These are phyloP conservation scores for Ceratobasidium sp. DNA, from an alignment of 1,284 basidiomycete species.

Conservation along the genomic window DNA sequence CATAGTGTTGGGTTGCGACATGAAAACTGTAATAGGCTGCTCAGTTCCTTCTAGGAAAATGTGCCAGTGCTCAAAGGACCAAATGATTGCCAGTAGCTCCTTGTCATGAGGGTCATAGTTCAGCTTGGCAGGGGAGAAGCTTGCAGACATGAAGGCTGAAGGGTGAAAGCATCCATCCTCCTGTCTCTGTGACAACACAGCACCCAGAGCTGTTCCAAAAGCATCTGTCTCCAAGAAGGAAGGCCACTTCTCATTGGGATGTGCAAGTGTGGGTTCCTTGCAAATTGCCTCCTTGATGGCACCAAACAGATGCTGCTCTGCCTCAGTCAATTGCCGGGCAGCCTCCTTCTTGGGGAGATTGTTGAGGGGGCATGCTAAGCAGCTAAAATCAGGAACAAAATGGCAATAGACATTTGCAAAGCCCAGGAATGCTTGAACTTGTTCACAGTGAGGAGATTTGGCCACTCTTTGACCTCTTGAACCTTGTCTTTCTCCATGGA, in stretches of 20 bases:
- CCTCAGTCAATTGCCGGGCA: slow-evolving; percentile 37
- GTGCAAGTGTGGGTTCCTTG: slow-evolving; percentile 13
- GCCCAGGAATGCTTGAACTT: too few relatives aligned
- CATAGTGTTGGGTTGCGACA: too few relatives aligned
- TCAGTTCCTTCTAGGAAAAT: too few relatives aligned
- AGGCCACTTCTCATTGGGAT: slow-evolving; percentile 2
- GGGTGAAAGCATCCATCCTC: slow-evolving; percentile 20
- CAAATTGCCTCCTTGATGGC: slow-evolving; percentile 41
- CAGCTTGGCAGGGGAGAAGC: too few relatives aligned
- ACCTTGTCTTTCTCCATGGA: slow-evolving; percentile 48
- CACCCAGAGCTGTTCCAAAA: slow-evolving; percentile 16
- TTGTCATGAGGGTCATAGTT: too few relatives aligned
- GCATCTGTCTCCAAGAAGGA: slow-evolving; percentile 22
- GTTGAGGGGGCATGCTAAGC: slow-evolving; percentile 44
- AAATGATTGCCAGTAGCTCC: too few relatives aligned
- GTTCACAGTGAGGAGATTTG: slow-evolving; percentile 42
- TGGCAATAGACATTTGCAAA: too few relatives aligned
- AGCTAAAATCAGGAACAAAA: too few relatives aligned
- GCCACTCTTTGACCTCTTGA: slow-evolving; percentile 45
- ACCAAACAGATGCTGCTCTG: slow-evolving; percentile 44
- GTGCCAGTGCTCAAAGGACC: too few relatives aligned
- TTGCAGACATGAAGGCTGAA: too few relatives aligned
- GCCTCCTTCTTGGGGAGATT: slow-evolving; percentile 42
- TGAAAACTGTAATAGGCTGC: too few relatives aligned
- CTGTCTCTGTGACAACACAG: slow-evolving; percentile 13